A percentile compares a stretch with the other conserved stretches of the same genome.
phyloP scores from a whole-genome alignment of 805 yeast genomes.

The Debaryomyces tyrocola region DNA sequence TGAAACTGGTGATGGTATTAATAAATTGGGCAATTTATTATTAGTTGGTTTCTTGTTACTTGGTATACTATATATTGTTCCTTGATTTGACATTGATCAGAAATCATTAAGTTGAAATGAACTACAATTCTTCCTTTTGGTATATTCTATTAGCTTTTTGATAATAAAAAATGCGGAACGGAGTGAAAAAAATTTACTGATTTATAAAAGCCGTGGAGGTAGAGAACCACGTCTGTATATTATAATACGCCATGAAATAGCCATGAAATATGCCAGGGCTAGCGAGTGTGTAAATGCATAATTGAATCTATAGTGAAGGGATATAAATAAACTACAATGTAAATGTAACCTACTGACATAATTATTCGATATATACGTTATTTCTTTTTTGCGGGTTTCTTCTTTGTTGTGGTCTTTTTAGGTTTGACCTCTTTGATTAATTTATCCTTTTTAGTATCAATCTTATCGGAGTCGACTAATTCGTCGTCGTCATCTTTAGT shows the following conservation, averaged over 20 bases:
- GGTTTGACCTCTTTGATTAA: constrained; percentile 55
- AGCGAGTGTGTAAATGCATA: too few relatives aligned
- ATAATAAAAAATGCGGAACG: too few relatives aligned
- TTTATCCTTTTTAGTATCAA: constrained; percentile 60
- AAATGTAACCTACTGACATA: not conserved
- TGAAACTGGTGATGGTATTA: constrained; percentile 28
- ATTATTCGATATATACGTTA: not conserved
- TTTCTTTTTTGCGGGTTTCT: not conserved
- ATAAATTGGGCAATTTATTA: constrained; percentile 23
- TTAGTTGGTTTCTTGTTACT: constrained; percentile 21
- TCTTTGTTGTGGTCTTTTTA: constrained; percentile 17
- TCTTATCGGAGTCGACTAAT: constrained; percentile 43
- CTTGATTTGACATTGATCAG: constrained; percentile 12
- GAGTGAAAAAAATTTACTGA: too few relatives aligned
- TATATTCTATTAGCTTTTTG: not conserved
- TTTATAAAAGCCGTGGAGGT: too few relatives aligned
- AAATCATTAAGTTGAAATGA: not conserved
- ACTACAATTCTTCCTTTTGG: not conserved
- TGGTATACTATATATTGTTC: constrained; percentile 37
- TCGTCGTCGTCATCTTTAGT: constrained; percentile 45
- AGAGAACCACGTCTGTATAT: too few relatives aligned
- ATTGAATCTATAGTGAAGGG: too few relatives aligned
- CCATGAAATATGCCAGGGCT: too few relatives aligned
- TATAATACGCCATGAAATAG: too few relatives aligned
- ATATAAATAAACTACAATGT: too few relatives aligned